Percentiles rank a stretch among this genome's conserved stretches.
These are phyloP conservation scores for Echeveria elegans DNA, from an alignment of 164 flowering plant genomes.

Conservation along the genomic window DNA sequence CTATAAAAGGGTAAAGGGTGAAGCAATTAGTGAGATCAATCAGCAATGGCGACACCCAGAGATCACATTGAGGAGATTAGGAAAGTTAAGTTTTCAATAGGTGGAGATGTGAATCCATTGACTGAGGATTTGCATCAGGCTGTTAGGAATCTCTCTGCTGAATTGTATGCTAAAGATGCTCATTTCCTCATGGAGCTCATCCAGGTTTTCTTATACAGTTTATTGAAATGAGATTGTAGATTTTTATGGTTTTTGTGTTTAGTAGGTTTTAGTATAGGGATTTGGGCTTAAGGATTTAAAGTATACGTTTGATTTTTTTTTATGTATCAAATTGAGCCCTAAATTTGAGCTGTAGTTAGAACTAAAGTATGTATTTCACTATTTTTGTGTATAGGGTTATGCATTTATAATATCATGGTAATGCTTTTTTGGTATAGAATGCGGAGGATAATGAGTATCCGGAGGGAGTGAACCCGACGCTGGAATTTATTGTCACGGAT, in stretches of 20 bases:
- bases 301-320: too few relatives aligned
- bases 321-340: too few relatives aligned
- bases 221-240: background rate
- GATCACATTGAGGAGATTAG: slow-evolving; percentile 44
- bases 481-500: slow-evolving; percentile 54
- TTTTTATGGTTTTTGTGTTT: background rate
- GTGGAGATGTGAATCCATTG: slow-evolving; percentile 31
- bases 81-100: slow-evolving; percentile 39
- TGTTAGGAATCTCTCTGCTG: slow-evolving; percentile 53
- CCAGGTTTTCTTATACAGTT: slow-evolving; percentile 25
- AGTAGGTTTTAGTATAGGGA: background rate
- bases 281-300: background rate
- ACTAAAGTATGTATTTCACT: too few relatives aligned
- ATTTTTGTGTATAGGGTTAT: too few relatives aligned
- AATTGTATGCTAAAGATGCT: slow-evolving; percentile 62
- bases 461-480: slow-evolving; percentile 42
- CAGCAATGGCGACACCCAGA: slow-evolving; percentile 21
- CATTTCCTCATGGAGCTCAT: slow-evolving; percentile 71
- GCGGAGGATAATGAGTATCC: slow-evolving; percentile 65
- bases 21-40: background rate
- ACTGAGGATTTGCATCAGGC: slow-evolving; percentile 47
- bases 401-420: background rate
- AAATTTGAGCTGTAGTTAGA: too few relatives aligned
- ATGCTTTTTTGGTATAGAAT: slow-evolving; percentile 27
- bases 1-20: too few relatives aligned